Conservation (phyloP, 495 filamentous ascomycete species). For the Daldinia caldariorum region DNA sequence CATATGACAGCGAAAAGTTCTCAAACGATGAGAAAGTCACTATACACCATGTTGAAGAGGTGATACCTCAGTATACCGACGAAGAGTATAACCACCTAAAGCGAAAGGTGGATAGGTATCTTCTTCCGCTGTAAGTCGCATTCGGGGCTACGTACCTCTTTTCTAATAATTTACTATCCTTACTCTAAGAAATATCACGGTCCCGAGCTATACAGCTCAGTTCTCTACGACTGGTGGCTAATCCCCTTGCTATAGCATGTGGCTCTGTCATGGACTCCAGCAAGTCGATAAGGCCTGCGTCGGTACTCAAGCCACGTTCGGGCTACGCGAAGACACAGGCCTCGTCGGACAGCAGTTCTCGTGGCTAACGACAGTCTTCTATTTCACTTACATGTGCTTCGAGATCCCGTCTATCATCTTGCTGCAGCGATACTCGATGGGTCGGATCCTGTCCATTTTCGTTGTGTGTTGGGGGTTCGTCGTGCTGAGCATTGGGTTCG, state of each 20-base stretch:
- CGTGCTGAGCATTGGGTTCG: constrained; percentile 38
- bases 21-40: not conserved
- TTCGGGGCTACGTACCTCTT: not conserved
- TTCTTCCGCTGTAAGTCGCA: constrained; percentile 35
- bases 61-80: constrained; percentile 38
- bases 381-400: constrained; percentile 40
- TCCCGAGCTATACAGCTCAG: too few species aligned
- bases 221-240: not conserved
- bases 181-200: not conserved
- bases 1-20: constrained; percentile 11
- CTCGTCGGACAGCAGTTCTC: constrained; percentile 42
- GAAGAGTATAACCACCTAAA: constrained; percentile 31
- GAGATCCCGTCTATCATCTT: constrained; percentile 38
- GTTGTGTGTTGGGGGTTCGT: constrained; percentile 40
- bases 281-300: constrained; percentile 38
- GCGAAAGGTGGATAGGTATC: constrained; percentile 38
- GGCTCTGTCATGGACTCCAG: constrained; percentile 44
- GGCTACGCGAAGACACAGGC: constrained; percentile 38
- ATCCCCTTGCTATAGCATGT: constrained; percentile 23
- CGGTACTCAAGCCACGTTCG: constrained; percentile 44
- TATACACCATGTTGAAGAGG: not conserved
- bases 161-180: not conserved
- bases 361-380: constrained; percentile 44
- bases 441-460: constrained; percentile 23
- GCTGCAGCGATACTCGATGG: constrained; percentile 39